A percentile compares a stretch with the other conserved stretches of the same genome.
Conservation (phyloP, 2,329 filamentous ascomycete genomes). For the Talaromyces sp. region DNA sequence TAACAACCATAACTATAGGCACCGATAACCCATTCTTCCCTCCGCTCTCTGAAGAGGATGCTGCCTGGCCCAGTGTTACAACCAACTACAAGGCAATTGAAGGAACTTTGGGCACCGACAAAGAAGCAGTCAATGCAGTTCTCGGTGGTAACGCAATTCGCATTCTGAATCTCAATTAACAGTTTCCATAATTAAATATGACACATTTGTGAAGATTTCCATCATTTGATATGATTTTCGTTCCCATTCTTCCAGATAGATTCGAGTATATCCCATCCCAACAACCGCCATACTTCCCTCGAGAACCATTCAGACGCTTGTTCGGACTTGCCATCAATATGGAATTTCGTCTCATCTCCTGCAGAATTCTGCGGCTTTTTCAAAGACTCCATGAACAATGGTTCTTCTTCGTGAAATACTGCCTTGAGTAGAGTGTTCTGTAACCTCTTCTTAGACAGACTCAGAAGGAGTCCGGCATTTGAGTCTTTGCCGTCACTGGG, state of each 20-base stretch:
- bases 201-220: background rate
- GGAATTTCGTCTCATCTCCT: slow-evolving; percentile 21
- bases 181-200: background rate
- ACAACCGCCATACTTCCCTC: slow-evolving; percentile 55
- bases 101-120: slow-evolving; percentile 35
- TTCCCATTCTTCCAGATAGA: slow-evolving; percentile 18
- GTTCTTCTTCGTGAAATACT: slow-evolving; percentile 40
- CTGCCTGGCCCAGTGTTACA: slow-evolving; percentile 48
- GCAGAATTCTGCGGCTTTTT: slow-evolving; percentile 17
- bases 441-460: slow-evolving; percentile 31
- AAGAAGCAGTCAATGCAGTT: slow-evolving; percentile 35
- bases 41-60: slow-evolving; percentile 35
- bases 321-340: slow-evolving; percentile 11
- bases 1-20: slow-evolving; percentile 27
- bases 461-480: slow-evolving; percentile 22
- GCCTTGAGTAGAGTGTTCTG: slow-evolving; percentile 45
- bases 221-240: slow-evolving; percentile 2
- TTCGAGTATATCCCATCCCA: slow-evolving; percentile 55
- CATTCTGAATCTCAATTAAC: slow-evolving; percentile 39
- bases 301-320: slow-evolving; percentile 55
- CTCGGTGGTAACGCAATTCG: slow-evolving; percentile 48
- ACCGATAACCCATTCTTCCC: slow-evolving; percentile 50
- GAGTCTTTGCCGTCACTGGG: background rate
- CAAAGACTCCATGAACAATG: slow-evolving; percentile 29
- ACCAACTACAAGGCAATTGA: slow-evolving; percentile 49